A percentile compares a stretch with the other conserved stretches of the same genome.
These are phyloP conservation scores for Primulina huaijiensis DNA, from an alignment of 257 asterid genomes.

Conservation along the genomic window DNA sequence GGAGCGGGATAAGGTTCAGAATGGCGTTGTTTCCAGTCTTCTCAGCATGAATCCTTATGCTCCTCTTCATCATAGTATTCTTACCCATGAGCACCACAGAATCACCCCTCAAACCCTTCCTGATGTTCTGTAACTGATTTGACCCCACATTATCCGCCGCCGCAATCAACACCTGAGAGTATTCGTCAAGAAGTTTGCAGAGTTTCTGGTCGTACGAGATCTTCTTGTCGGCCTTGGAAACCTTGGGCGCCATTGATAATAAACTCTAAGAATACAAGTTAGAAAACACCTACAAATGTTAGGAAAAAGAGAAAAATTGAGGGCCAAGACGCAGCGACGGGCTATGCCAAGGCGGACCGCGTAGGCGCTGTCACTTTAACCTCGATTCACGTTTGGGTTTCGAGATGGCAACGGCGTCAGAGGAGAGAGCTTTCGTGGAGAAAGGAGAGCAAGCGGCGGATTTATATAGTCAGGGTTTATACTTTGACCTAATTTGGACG, in stretches of 20 bases:
- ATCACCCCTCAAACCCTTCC: constrained; percentile 75
- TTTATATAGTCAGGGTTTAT: neutral
- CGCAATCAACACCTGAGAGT: constrained; percentile 66
- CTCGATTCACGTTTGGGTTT: constrained; percentile 38
- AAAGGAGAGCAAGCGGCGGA: neutral
- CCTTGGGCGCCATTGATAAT: constrained; percentile 52
- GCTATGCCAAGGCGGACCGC: constrained; percentile 83
- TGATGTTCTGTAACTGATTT: constrained; percentile 73
- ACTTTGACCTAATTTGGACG: neutral
- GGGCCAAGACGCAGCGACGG: constrained; percentile 74
- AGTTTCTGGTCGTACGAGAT: constrained; percentile 68
- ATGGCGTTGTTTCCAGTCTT: constrained; percentile 66
- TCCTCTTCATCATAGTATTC: constrained; percentile 96
- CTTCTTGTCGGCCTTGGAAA: constrained; percentile 80
- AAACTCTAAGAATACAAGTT: neutral
- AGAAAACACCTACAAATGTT: constrained; percentile 39
- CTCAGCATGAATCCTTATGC: constrained; percentile 68
- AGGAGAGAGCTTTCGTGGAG: neutral
- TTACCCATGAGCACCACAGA: constrained; percentile 93
- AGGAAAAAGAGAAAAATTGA: constrained; percentile 46
- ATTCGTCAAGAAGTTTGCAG: constrained; percentile 75
- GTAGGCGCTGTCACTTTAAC: constrained; percentile 73
- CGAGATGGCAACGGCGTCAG: neutral
- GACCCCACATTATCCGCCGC: constrained; percentile 91
- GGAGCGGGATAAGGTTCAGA: constrained; percentile 79